Evolutionary conservation across 2,329 filamentous ascomycete genomes (phyloP).

Genomic region (Fusarium multiceps): DNA sequence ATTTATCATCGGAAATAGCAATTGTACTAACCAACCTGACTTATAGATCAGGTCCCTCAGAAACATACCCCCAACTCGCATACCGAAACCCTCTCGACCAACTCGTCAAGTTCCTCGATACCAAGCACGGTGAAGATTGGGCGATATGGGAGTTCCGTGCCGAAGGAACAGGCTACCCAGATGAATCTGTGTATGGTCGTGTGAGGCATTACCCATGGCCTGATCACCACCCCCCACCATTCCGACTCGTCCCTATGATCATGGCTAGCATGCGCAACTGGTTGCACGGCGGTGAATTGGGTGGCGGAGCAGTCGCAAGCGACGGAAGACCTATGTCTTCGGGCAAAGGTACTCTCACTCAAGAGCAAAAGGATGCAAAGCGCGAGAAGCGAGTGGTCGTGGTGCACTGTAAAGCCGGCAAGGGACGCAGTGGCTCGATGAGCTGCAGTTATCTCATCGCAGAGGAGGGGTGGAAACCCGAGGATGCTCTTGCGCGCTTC

Average conservation of each 20-base stretch:
- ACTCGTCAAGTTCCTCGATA: constrained; percentile 88
- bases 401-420: constrained; percentile 97
- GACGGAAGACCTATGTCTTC: constrained; percentile 35
- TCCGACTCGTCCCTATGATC: constrained; percentile 86
- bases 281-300: constrained; percentile 67
- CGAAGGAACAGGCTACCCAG: constrained; percentile 95
- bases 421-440: constrained; percentile 90
- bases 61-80: constrained; percentile 88
- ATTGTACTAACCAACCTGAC: constrained; percentile 20
- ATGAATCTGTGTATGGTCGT: constrained; percentile 85
- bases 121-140: constrained; percentile 86
- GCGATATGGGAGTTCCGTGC: constrained; percentile 98
- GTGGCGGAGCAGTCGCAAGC: constrained; percentile 31
- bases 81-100: constrained; percentile 94
- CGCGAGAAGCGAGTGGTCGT: constrained; percentile 75
- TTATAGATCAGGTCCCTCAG: constrained; percentile 85
- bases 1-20: accelerated
- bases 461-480: constrained; percentile 74
- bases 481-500: constrained; percentile 66
- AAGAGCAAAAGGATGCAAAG: constrained; percentile 50
- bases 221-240: constrained; percentile 96
- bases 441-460: constrained; percentile 91
- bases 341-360: constrained; percentile 24
- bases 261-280: constrained; percentile 94
- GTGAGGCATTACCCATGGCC: constrained; percentile 96